phyloP scores from a whole-genome alignment of 2,329 filamentous ascomycete genomes.

The Fusarium staphyleae region DNA sequence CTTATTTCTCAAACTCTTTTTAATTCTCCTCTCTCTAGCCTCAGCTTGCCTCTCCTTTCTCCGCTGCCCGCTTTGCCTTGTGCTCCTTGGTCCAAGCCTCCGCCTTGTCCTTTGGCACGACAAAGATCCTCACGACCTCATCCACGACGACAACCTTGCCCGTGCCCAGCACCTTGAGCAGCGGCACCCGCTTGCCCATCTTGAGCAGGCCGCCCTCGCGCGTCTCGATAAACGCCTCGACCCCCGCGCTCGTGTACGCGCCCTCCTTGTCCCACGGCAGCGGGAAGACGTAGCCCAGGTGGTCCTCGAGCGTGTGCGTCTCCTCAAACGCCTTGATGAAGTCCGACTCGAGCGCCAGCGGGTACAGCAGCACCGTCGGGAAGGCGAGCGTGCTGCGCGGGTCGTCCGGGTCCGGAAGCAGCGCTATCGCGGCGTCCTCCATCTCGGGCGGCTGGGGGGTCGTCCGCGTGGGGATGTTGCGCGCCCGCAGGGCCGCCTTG shows the following conservation, averaged over 20 bases:
- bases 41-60: slow-evolving; percentile 44
- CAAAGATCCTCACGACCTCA: slow-evolving; percentile 80
- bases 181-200: slow-evolving; percentile 81
- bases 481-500: slow-evolving; percentile 68
- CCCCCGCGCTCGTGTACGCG: slow-evolving; percentile 69
- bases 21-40: neutral
- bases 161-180: slow-evolving; percentile 76
- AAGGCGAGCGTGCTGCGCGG: slow-evolving; percentile 75
- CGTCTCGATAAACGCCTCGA: slow-evolving; percentile 93
- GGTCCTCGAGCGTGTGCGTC: slow-evolving; percentile 75
- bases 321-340: slow-evolving; percentile 90
- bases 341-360: slow-evolving; percentile 80
- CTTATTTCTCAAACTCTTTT: neutral
- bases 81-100: slow-evolving; percentile 83
- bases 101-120: slow-evolving; percentile 76
- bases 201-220: slow-evolving; percentile 80
- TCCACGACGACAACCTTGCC: slow-evolving; percentile 89
- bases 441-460: slow-evolving; percentile 82
- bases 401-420: slow-evolving; percentile 77
- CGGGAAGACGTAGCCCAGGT: slow-evolving; percentile 86
- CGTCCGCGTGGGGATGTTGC: slow-evolving; percentile 72
- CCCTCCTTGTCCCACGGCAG: slow-evolving; percentile 80
- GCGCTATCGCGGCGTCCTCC: slow-evolving; percentile 78
- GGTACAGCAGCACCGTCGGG: slow-evolving; percentile 86
- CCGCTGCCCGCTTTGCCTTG: slow-evolving; percentile 73